phyloP scores from a whole-genome alignment of 176 grass and related monocot species.

The Aegilops umbellulata region DNA sequence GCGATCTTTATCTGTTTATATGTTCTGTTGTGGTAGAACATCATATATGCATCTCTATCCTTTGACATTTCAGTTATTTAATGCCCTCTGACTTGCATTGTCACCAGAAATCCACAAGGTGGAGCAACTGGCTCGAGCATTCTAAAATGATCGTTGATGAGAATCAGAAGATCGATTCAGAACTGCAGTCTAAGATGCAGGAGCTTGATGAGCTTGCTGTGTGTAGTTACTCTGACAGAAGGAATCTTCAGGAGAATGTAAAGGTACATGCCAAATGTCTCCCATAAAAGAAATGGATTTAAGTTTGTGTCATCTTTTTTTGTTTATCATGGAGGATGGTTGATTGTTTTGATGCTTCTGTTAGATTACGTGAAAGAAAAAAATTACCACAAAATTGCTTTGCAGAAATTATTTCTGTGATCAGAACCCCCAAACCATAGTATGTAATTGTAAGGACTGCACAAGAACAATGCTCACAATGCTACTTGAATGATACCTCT shows the following conservation, averaged over 20 bases:
- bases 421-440: too few relatives aligned
- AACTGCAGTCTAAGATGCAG: conserved; percentile 45
- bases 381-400: too few relatives aligned
- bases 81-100: background rate
- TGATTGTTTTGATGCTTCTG: too few relatives aligned
- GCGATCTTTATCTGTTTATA: background rate
- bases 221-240: background rate
- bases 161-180: conserved; percentile 43
- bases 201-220: conserved; percentile 2
- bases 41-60: background rate
- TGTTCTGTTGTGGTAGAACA: background rate
- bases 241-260: background rate
- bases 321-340: too few relatives aligned
- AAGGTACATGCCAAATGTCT: background rate
- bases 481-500: too few relatives aligned
- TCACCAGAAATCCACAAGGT: conserved; percentile 53
- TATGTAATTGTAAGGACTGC: too few relatives aligned
- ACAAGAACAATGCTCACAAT: too few relatives aligned
- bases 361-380: too few relatives aligned
- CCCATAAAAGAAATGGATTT: too few relatives aligned
- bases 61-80: background rate
- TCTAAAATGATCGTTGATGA: conserved; percentile 53
- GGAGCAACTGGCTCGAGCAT: conserved; percentile 51
- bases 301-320: too few relatives aligned
- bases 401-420: too few relatives aligned